Percentiles rank a stretch among this genome's conserved stretches.
Evolutionary conservation across 805 yeast species (phyloP).

Genomic region (Lachancea thermotolerans): DNA sequence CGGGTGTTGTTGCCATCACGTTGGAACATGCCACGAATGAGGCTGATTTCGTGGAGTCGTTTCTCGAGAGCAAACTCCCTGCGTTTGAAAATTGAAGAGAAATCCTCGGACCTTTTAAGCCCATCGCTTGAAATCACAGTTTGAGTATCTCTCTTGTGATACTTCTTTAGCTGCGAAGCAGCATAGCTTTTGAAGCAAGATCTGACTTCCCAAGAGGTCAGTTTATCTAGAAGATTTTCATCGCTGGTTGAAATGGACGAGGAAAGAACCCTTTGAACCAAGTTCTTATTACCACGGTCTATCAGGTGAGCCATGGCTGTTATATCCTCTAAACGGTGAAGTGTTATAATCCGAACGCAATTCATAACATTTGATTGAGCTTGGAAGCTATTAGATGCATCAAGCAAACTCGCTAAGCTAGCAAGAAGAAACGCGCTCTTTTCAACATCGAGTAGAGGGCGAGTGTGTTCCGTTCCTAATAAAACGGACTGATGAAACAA

Average conservation of each 20-base stretch:
- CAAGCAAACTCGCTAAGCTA: neutral
- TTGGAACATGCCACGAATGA: conserved; percentile 18
- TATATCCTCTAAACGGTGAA: conserved; percentile 29
- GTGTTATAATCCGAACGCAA: conserved; percentile 29
- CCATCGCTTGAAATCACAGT: too few species aligned
- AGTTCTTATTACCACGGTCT: conserved; percentile 16
- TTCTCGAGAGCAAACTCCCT: conserved; percentile 17
- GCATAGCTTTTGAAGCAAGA: neutral
- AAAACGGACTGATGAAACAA: conserved; percentile 30
- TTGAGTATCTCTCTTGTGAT: neutral
- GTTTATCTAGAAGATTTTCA: conserved; percentile 1
- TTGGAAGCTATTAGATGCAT: neutral
- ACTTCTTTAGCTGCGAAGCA: neutral
- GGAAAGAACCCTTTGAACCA: neutral
- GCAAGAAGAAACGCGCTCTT: neutral
- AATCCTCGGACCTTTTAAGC: neutral
- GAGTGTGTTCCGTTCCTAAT: conserved; percentile 28
- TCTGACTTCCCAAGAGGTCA: neutral
- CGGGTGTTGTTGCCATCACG: conserved; percentile 33
- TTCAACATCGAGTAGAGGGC: conserved; percentile 29
- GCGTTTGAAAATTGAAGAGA: neutral
- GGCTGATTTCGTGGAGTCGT: conserved; percentile 8
- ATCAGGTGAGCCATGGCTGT: conserved; percentile 23
- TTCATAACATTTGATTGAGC: conserved; percentile 15
- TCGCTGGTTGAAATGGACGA: conserved; percentile 3